Base-by-base conservation (phyloP, 2,329 filamentous ascomycete genomes). In the Helotiales sp. region DNA sequence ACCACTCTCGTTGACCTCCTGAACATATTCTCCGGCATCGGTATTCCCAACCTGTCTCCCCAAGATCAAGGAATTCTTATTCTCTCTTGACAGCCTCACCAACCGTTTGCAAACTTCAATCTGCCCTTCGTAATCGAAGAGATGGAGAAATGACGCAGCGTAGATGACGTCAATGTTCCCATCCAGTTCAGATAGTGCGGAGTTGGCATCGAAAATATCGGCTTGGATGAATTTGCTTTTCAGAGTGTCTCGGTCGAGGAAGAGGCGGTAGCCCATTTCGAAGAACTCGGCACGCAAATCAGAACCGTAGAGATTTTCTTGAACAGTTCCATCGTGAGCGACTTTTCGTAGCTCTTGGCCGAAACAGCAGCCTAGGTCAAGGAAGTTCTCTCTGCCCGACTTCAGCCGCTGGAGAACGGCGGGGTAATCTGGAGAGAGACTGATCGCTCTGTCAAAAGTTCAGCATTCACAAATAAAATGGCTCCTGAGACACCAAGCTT, bases 311-410 rank as follows among this genome's bases (percentile, higher is more conserved):
- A 72, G 61, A 4, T 69, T 31, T 58, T 57, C 9, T 60, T 66
- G 30, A 1, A 70, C 69, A 0, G 69, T 73, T 4, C 75, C 75
- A 44, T 77, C 74, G 25, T 66, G 57, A 10, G 60, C 65, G 17
- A 77, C 62, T 24, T 73, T 71, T 15, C 75, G 72, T 1, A 76
- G 62, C 33, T 76, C 74, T 58, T 75, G 73, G 0, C 68, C 74
- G 27, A 76, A 70, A 58, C 72, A 74, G 34, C 73, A 75, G 4
- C 74, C 75, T 1, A 76, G 58, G 56, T 77, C 75, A 15, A 76
- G 67, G 4, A 75, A 61, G 3, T 17, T 58, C 1, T 27, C 55
- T n/a, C n/a, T n/a, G 4, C 42, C 52, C 22, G 42, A 12, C 29
- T 60, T 59, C 24, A 66, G 59, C 22, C 58, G 60, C 10, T 30